A percentile compares a stretch with the other conserved stretches of the same genome.
Conservation (phyloP, 228 moss, liverwort and hornwort species). For the Sphagnum fallax region DNA sequence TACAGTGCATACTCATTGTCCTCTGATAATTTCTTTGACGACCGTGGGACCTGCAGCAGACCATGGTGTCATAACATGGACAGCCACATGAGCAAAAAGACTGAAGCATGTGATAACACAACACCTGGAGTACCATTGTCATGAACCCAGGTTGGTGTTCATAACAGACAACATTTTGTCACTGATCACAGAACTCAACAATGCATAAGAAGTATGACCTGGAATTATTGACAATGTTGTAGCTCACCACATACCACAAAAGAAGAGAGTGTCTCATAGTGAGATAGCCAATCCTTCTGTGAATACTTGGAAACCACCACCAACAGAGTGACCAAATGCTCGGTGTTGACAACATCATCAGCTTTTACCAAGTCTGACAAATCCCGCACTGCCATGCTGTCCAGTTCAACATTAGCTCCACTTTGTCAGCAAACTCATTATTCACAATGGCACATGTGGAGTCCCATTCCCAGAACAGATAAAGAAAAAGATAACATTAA, state of each 20-base stretch:
- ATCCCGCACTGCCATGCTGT: constrained; percentile 71
- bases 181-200: too few species aligned
- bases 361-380: constrained; percentile 38
- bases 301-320: constrained; percentile 62
- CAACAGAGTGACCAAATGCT: constrained; percentile 56
- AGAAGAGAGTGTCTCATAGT: constrained; percentile 42
- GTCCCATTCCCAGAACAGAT: too few species aligned
- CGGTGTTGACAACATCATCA: constrained; percentile 51
- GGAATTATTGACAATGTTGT: neutral
- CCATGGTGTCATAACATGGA: too few species aligned
- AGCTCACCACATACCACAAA: constrained; percentile 45
- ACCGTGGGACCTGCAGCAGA: constrained; percentile 45
- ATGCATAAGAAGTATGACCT: too few species aligned
- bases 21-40: constrained; percentile 51
- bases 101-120: too few species aligned
- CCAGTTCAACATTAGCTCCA: neutral
- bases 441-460: too few species aligned
- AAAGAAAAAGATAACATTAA: too few species aligned
- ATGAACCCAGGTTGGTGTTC: too few species aligned
- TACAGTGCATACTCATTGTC: constrained; percentile 64
- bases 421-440: too few species aligned
- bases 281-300: constrained; percentile 62
- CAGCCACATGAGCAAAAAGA: too few species aligned
- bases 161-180: too few species aligned
- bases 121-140: too few species aligned